Evolutionary conservation across 2,329 filamentous ascomycete species (phyloP), one percentile per base, ranked within the genome.

Genomic region (Didymella arachidicola): DNA sequence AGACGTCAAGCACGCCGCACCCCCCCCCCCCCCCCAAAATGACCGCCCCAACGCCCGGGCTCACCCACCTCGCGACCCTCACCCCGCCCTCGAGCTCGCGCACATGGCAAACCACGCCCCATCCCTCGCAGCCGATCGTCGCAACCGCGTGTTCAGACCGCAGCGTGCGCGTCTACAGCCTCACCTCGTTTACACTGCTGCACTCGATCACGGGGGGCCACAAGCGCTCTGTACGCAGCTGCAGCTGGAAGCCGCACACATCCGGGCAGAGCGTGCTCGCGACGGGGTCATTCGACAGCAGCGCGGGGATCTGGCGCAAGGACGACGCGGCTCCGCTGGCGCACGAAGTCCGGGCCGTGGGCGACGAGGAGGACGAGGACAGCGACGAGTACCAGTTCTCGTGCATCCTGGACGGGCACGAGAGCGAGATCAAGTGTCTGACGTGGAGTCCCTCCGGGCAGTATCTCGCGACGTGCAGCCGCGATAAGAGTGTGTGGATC

Each of bases 401-500:
- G 0, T 88, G 97, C 7, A 90, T 98, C 1, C 84, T 99, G 0
- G 95, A 98, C 71, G 95, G 95, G 0, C 95, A 98, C 75, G 95
- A 98, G 72, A 92, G 90, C 25, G 95, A 99, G 79, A 91, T 99
- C 81, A 90, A 97, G 81, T 82, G 85, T 29, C 87, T 94, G 62
- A 83, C 86, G 2, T 96, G 93, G 80, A 88, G 85, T 18, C 88
- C 91, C 0, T 86, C 86, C 0, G 91, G 91, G 0, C 86, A 89
- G 61, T 88, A 92, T 69, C 84, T 99, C 4, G 95, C 95, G 6
- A 97, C 93, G 0, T 97, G 93, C 78, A 91, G 88, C 52, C 86
- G 95, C 47, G 95, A 99, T 76, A 98, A 98, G 80, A 90, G 87
- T 16, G 92, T 98, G 18, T 99, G 95, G 95, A 92, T 99, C 69